These are phyloP conservation scores for Spinacia oleracea DNA, from an alignment of 179 eudicot genomes.

Conservation along the genomic window DNA sequence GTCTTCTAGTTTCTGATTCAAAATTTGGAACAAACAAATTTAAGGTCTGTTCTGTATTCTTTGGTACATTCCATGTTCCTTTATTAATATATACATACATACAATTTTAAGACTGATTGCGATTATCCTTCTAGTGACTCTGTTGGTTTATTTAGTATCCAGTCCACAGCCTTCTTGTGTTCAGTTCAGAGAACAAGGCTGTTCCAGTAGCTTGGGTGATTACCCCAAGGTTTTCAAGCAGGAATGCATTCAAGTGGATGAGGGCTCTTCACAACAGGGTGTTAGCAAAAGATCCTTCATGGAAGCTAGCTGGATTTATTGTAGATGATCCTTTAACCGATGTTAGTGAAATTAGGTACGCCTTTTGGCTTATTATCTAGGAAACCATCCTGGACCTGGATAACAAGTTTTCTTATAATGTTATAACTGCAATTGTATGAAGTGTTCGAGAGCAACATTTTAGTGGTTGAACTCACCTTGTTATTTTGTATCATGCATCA, in stretches of 20 bases:
- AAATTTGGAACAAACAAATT: constrained; percentile 79
- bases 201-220: constrained; percentile 69
- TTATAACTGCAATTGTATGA: not conserved
- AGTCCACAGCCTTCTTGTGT: constrained; percentile 80
- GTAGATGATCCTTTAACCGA: constrained; percentile 85
- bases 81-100: constrained; percentile 58
- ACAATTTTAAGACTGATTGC: constrained; percentile 35
- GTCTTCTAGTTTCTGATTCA: constrained; percentile 78
- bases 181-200: constrained; percentile 87
- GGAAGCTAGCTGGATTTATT: constrained; percentile 91
- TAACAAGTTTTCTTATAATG: not conserved
- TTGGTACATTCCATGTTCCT: not conserved
- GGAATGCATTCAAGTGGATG: constrained; percentile 76
- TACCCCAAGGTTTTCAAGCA: constrained; percentile 61
- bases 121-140: constrained; percentile 20
- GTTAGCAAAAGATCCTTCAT: constrained; percentile 67
- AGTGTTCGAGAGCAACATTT: not conserved
- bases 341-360: constrained; percentile 63
- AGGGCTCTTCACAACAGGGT: constrained; percentile 87
- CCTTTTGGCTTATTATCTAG: constrained; percentile 18
- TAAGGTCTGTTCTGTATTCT: constrained; percentile 52
- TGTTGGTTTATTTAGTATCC: constrained; percentile 60
- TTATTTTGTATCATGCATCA: not conserved
- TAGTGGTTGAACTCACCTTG: not conserved
- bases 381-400: not conserved